Evolutionary conservation across 2,329 filamentous ascomycete species (phyloP).

Genomic region (Incumbomyces delicatus): DNA sequence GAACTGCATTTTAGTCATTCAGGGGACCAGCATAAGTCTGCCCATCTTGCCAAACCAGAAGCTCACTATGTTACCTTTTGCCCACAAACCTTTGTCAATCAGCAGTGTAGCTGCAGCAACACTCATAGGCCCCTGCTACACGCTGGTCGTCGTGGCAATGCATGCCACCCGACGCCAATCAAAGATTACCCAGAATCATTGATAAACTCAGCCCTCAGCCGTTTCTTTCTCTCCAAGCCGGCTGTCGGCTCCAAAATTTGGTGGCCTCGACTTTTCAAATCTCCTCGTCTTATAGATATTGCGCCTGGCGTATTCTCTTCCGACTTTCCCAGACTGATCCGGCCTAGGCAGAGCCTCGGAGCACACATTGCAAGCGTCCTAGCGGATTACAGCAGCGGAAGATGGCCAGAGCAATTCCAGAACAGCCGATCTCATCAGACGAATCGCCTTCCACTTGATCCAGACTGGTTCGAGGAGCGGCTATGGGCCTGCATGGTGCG

Average conservation of each 20-base stretch:
- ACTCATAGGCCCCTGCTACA: too few species aligned
- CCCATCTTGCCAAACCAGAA: too few species aligned
- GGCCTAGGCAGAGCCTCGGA: not conserved
- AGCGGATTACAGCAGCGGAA: not conserved
- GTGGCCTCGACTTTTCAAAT: not conserved
- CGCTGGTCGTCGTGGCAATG: too few species aligned
- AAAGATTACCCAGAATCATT: too few species aligned
- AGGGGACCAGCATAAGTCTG: not conserved
- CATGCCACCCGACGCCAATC: too few species aligned
- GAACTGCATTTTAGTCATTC: not conserved
- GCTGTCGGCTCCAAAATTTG: not conserved
- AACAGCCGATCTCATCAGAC: too few species aligned
- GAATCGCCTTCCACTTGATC: not conserved
- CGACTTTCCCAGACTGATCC: not conserved
- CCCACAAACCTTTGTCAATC: too few species aligned
- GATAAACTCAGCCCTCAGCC: not conserved
- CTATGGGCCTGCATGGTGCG: constrained; percentile 4
- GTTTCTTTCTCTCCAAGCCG: not conserved
- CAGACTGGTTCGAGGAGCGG: not conserved
- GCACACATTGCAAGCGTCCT: constrained; percentile 1
- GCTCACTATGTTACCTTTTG: too few species aligned
- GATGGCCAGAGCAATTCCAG: not conserved
- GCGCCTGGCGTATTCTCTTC: constrained; percentile 1
- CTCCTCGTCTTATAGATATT: constrained; percentile 1
- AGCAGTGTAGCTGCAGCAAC: too few species aligned